phyloP scores from a whole-genome alignment of 1,284 basidiomycete species.

The Phlebopus sp. region DNA sequence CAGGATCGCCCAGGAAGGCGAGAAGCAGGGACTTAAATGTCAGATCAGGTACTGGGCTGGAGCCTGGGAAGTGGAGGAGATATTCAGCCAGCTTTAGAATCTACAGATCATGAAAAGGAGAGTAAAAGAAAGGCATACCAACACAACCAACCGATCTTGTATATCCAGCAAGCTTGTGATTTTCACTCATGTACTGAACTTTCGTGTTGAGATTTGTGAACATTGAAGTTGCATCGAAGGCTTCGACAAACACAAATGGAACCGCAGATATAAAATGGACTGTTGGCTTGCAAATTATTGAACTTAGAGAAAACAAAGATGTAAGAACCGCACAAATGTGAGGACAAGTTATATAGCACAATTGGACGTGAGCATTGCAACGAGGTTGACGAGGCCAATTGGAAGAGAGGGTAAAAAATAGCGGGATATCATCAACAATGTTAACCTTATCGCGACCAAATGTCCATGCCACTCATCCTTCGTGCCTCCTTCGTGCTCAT shows the following conservation, averaged over 20 bases:
- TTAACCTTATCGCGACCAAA: slow-evolving; percentile 64
- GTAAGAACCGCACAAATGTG: too few relatives aligned
- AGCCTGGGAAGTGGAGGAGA: slow-evolving; percentile 93
- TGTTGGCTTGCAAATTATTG: too few relatives aligned
- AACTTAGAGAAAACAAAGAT: too few relatives aligned
- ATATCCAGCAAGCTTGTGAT: too few relatives aligned
- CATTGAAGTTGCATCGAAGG: too few relatives aligned
- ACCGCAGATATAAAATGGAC: too few relatives aligned
- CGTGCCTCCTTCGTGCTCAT: slow-evolving; percentile 53
- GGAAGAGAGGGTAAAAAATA: slow-evolving; percentile 1
- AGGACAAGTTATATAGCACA: too few relatives aligned
- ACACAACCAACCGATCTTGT: too few relatives aligned
- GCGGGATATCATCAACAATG: slow-evolving; percentile 16
- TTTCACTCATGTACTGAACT: too few relatives aligned
- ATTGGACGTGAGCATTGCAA: neutral
- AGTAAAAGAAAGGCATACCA: neutral
- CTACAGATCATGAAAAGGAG: neutral
- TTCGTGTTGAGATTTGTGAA: too few relatives aligned
- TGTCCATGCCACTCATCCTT: slow-evolving; percentile 67
- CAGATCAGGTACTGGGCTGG: slow-evolving; percentile 83
- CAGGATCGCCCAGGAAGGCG: slow-evolving; percentile 71
- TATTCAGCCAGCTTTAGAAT: slow-evolving; percentile 39
- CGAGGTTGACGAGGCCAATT: too few relatives aligned
- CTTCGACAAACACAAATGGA: too few relatives aligned
- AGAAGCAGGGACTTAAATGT: slow-evolving; percentile 61